Evolutionary conservation across 116 monocot genomes (phyloP).

Genomic region (Zostera marina): DNA sequence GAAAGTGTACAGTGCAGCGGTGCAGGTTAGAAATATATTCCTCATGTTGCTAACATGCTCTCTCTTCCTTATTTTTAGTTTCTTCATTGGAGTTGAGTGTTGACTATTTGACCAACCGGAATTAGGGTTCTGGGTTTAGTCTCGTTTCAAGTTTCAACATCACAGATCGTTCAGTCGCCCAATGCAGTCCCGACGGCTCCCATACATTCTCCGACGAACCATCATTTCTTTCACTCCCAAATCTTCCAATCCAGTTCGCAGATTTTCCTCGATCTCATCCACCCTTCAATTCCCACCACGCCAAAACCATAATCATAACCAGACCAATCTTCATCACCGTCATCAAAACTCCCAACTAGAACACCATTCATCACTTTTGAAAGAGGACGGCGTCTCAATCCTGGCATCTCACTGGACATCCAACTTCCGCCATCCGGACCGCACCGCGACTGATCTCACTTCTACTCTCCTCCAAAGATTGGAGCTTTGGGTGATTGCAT

Average conservation of each 20-base stretch:
- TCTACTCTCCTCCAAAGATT: slow-evolving; percentile 35
- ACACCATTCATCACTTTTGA: slow-evolving; percentile 13
- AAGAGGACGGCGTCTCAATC: slow-evolving; percentile 45
- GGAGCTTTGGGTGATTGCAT: slow-evolving; percentile 82
- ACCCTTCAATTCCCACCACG: not conserved
- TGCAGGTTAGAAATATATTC: no score
- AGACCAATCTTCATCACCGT: no score
- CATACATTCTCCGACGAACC: not conserved
- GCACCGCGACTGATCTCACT: slow-evolving; percentile 31
- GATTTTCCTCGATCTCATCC: not conserved
- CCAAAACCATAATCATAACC: not conserved
- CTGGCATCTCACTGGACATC: slow-evolving; percentile 63
- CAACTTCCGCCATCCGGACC: slow-evolving; percentile 44
- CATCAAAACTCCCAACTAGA: not conserved
- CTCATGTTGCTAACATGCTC: no score
- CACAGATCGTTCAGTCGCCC: no score
- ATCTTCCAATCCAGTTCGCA: not conserved
- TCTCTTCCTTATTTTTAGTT: no score
- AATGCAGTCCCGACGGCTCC: no score
- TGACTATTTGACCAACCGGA: no score
- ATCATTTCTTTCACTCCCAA: not conserved
- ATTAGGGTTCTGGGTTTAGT: no score
- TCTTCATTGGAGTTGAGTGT: no score
- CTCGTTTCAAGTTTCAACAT: no score
- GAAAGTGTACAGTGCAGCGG: no score